Base-by-base conservation (phyloP, 106 monocot genomes). In the Allium sativum region DNA sequence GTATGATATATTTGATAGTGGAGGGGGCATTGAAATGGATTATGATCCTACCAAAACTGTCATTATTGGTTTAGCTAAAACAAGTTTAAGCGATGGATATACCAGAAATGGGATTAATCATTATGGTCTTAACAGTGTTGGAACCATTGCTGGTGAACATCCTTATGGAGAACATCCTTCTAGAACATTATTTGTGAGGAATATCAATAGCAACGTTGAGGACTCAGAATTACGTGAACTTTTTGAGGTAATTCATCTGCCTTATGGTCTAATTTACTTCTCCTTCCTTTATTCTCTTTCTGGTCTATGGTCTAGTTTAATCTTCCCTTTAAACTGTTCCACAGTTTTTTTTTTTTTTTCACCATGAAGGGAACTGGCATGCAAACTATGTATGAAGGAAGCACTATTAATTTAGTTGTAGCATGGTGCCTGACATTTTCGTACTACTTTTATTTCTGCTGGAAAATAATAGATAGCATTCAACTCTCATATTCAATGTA, bases 81-180 rank as follows among this genome's bases (percentile, higher is more conserved):
- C 81, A 12, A 77, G 62, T 50, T 70, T 93, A 0, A 47, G 22
- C 52, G 81, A 83, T 66, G 70, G 87, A n/a, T 78, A 68, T 57
- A 4, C 66, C 10, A 77, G 61, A 14, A 93, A 77, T 77, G 76
- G 72, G 8, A 67, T 52, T 72, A 51, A 46, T 69, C 87, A 76
- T 12, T 79, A 79, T 66, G 58, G 67, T 42, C 21, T 79, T 59
- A 87, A 87, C 61, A 81, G 87, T 65, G 76, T 68, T 61, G 81
- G 79, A 48, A 58, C 87, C 14, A 62, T 87, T 61, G 68, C 84
- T 62, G 92, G 92, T 12, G 92, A 93, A 64, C 92, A 93, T 74
- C 92, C 92, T 21, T 84, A 72, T 65, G 92, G 92, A 22, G 92
- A 93, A 63, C 92, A 93, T 79, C 92, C 92, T 58, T 93, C 92